Evolutionary conservation across 192 early-diverging fungal species (phyloP), one percentile per base, ranked within the genome.

Genomic region (Mortierella claussenii): DNA sequence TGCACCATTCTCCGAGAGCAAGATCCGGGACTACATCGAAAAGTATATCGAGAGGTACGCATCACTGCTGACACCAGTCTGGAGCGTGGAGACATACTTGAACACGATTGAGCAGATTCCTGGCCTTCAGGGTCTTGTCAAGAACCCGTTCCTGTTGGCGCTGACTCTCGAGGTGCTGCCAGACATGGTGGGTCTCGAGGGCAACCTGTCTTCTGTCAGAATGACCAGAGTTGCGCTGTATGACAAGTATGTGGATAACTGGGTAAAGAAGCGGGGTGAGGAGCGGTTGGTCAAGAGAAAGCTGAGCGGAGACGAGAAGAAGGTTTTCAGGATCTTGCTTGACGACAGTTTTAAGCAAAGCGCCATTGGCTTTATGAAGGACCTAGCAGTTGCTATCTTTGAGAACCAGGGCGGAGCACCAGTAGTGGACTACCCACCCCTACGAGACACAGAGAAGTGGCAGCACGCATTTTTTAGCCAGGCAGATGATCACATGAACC

Each of bases 1-100:
- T 18, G 28, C 31, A 2, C 56, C 56, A 5, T 58, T 58, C 26
- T 17, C 13, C 18, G 13, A 0, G 20, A 11, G 1, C 6, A 40
- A 58, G 26, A 58, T 58, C 28, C 9, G 46, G 27, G 42, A 27
- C 13, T 58, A 58, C 32, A 58, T 58, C 24, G 18, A 46, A 17
- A 23, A 28, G 26, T 58, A 30, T 21, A 18, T 45, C 4, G 7
- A 7, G 26, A 21, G 20, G n/a, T n/a, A n/a, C n/a, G n/a, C n/a
- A n/a, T n/a, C n/a, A n/a, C n/a, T n/a, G 42, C 17, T 31, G 18
- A 17, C 4, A 7, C 26, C 56, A 18, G 26, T 9, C 7, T 58
- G 56, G 56, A 28, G 15, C 13, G 13, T 28, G 17, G 24, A 44
- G 11, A 11, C 28, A 10, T 58, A 45, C n/a, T 10, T 9, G 6